Base-by-base conservation (phyloP, 495 filamentous ascomycete genomes). In the Podospora appendiculata region DNA sequence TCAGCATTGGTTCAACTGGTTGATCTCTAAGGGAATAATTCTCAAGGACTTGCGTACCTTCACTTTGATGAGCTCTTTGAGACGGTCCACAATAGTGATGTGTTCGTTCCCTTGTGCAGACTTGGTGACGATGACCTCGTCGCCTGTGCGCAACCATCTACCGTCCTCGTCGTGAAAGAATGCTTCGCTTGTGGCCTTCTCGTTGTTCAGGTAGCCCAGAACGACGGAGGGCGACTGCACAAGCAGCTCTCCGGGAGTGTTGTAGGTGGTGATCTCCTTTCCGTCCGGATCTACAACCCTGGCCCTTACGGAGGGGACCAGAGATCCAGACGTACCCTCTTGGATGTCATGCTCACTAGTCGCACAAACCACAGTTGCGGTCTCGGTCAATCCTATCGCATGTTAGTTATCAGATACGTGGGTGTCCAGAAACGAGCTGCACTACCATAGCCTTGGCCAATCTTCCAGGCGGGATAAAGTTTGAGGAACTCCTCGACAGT, bases 61-160 rank as follows among this genome's bases (percentile, higher is more conserved):
- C 59, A 90, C 86, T 69, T 96, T 96, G 71, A 96, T 94, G 48
- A 96, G 71, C 68, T 96, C 90, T 74, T 96, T 96, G 60, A 96
- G 84, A 2, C 90, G 81, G 62, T 96, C 90, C 3, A 90, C 86
- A 41, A 96, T 87, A 56, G 84, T 83, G 35, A 94, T 56, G 61
- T 96, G 90, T 65, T 95, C 88, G 46, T 84, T 69, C 8, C 84
- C 85, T 6, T 72, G 68, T 0, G 85, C 79, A 13, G 79, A 67
- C 63, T 80, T 76, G 13, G 77, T 73, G 18, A 95, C 69, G 10
- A 90, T 75, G 0, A 84, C 90, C 61, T 94, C 89, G 59, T 96
- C 90, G 18, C 90, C 90, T 1, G 90, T 96, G 17, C 78, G 78
- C 77, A 95, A 83, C 83, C 87, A 96, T n/a, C 74, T 66, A 2